Percentiles rank a stretch among this genome's conserved stretches.
These are phyloP conservation scores for Fusarium haematococcum DNA, from an alignment of 2,329 filamentous ascomycete species.

Conservation along the genomic window DNA sequence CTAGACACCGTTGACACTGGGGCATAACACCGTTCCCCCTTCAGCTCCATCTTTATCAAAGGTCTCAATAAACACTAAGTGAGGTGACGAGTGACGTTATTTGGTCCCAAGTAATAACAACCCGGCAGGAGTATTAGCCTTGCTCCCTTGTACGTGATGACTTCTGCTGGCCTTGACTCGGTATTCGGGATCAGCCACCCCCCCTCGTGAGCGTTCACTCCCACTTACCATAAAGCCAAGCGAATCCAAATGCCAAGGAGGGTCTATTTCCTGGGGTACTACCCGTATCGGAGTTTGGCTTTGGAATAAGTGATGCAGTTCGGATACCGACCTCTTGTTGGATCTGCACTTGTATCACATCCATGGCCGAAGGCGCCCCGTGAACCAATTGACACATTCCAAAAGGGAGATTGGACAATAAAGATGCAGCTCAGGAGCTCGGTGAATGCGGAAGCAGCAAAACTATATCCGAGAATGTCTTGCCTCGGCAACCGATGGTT, in stretches of 20 bases:
- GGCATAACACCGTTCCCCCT: background rate
- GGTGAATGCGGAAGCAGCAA: background rate
- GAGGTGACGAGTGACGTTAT: background rate
- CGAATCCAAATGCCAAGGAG: background rate
- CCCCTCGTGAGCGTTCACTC: background rate
- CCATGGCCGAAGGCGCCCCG: background rate
- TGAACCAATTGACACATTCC: background rate
- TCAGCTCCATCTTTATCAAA: background rate
- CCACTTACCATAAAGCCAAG: background rate
- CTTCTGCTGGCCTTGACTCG: background rate
- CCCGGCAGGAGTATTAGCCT: background rate
- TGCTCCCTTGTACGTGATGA: background rate
- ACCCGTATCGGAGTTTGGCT: background rate
- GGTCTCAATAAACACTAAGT: background rate
- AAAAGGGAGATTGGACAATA: background rate
- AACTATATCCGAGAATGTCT: conserved; percentile 2
- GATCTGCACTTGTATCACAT: background rate
- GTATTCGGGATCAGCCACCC: background rate
- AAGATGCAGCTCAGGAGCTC: background rate
- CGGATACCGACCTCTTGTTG: background rate
- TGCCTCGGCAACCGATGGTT: conserved; percentile 7
- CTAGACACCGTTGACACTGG: background rate
- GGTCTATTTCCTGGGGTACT: background rate
- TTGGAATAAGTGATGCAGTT: background rate
- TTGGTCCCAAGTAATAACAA: background rate